Evolutionary conservation across 2,329 filamentous ascomycete genomes (phyloP).

Genomic region (Colletotrichum cuscutae): DNA sequence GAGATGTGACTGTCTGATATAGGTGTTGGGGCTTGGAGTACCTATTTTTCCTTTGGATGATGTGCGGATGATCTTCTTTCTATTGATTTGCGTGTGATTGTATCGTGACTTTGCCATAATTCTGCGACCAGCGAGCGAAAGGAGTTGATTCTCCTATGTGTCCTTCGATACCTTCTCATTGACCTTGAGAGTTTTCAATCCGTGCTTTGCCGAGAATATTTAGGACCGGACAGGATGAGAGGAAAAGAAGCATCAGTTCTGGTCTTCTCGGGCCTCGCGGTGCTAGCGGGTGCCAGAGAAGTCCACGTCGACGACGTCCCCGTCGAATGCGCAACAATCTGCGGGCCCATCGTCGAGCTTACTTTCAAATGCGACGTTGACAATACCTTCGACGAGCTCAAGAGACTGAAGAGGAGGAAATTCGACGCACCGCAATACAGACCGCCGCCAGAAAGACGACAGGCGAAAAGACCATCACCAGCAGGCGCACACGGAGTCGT

Average conservation of each 20-base stretch:
- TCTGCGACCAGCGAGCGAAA: neutral
- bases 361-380: conserved; percentile 47
- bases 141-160: neutral
- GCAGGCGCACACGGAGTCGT: neutral
- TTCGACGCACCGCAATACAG: neutral
- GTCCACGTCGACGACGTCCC: conserved; percentile 50
- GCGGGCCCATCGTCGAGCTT: conserved; percentile 55
- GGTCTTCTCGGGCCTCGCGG: conserved; percentile 43
- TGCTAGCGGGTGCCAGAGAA: conserved; percentile 42
- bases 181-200: no score
- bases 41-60: conserved; percentile 7
- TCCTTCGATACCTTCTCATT: neutral
- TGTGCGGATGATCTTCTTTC: conserved; percentile 10
- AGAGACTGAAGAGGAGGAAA: conserved; percentile 42
- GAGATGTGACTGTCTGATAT: conserved; percentile 18
- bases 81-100: neutral
- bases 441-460: neutral
- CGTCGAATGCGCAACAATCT: conserved; percentile 52
- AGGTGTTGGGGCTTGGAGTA: neutral
- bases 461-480: neutral
- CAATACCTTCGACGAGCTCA: conserved; percentile 36
- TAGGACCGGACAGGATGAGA: conserved; percentile 37
- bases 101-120: neutral
- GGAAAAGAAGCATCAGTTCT: conserved; percentile 40
- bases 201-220: no score